Conservation (phyloP, 2,329 filamentous ascomycete genomes). For the Colletotrichum agaves region DNA sequence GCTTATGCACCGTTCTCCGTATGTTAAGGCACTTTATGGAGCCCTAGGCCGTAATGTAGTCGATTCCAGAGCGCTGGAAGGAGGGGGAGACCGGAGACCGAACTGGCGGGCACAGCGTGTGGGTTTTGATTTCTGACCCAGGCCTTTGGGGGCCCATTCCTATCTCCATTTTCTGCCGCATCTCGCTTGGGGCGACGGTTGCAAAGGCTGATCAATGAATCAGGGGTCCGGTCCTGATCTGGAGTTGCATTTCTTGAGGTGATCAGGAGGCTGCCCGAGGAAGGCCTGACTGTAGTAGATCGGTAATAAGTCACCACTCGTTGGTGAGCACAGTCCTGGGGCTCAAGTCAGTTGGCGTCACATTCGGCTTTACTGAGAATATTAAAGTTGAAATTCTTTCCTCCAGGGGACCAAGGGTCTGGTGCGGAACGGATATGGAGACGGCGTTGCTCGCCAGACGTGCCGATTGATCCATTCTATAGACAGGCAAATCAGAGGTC, state of each 20-base stretch:
- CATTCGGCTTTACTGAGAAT: conserved; percentile 18
- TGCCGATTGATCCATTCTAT: conserved; percentile 34
- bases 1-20: neutral
- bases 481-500: conserved; percentile 27
- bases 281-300: conserved; percentile 9
- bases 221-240: conserved; percentile 7
- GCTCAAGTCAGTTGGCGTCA: conserved; percentile 18
- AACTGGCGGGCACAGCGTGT: conserved; percentile 20
- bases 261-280: neutral
- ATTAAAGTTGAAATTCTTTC: conserved; percentile 26
- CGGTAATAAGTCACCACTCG: neutral
- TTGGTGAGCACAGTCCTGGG: conserved; percentile 1
- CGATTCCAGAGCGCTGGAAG: conserved; percentile 20
- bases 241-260: conserved; percentile 5
- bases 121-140: neutral
- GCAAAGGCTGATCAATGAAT: conserved; percentile 20
- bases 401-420: conserved; percentile 25
- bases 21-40: neutral
- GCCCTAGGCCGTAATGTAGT: conserved; percentile 1
- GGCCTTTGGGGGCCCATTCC: neutral
- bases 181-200: conserved; percentile 30
- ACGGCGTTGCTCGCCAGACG: conserved; percentile 25
- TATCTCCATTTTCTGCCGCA: conserved; percentile 9
- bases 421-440: conserved; percentile 24
- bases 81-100: conserved; percentile 13